phyloP scores from a whole-genome alignment of 208 protist species.

The Trypanosoma congolense region DNA sequence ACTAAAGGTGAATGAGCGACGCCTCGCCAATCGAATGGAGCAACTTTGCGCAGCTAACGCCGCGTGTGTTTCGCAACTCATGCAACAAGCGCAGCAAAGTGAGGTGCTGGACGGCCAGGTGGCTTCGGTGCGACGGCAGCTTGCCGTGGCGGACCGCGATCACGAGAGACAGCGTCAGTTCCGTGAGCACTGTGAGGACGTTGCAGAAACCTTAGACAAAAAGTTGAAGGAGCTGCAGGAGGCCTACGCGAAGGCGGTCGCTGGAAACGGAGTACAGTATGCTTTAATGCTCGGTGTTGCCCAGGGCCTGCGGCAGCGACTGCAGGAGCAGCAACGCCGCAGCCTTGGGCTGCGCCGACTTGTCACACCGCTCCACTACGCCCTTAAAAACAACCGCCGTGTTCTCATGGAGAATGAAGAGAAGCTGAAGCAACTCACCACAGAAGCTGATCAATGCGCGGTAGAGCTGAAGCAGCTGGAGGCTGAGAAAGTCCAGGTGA shows the following conservation, averaged over 20 bases:
- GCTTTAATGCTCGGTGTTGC: constrained; percentile 22
- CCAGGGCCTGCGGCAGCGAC: constrained; percentile 15
- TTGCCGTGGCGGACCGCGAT: constrained; percentile 10
- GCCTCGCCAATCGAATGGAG: constrained; percentile 37
- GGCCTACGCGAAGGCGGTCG: constrained; percentile 6
- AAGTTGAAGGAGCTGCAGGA: constrained; percentile 20
- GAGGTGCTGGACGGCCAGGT: constrained; percentile 32
- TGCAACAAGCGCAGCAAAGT: constrained; percentile 24
- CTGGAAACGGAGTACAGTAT: constrained; percentile 3
- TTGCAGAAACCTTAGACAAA: constrained; percentile 17
- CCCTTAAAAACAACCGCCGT: background rate
- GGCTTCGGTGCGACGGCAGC: constrained; percentile 6
- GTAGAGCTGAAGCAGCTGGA: constrained; percentile 5
- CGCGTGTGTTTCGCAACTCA: constrained; percentile 29
- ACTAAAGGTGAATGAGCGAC: constrained; percentile 24
- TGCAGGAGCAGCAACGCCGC: background rate
- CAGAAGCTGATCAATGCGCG: background rate
- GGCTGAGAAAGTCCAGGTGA: background rate
- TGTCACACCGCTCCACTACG: constrained; percentile 14
- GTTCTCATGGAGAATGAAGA: constrained; percentile 7
- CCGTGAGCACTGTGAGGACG: constrained; percentile 16
- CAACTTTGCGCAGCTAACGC: constrained; percentile 21
- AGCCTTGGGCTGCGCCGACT: constrained; percentile 11
- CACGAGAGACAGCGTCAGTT: constrained; percentile 15
- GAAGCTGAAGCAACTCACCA: background rate